Evolutionary conservation across 169 alveolate genomes (phyloP).

Genomic region (Perkinsus chesapeaki): DNA sequence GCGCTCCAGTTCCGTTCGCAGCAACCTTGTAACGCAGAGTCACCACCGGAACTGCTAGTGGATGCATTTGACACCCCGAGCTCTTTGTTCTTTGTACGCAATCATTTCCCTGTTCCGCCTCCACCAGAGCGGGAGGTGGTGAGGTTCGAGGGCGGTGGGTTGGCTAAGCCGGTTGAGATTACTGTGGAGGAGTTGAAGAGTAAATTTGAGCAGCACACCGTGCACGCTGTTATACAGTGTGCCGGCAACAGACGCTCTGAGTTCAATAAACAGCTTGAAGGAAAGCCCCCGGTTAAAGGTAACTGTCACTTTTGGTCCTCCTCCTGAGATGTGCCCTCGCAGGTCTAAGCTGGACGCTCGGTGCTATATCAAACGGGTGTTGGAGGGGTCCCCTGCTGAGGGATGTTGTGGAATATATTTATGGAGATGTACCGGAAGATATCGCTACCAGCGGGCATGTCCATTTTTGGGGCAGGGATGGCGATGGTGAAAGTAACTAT

Average conservation of each 20-base stretch:
- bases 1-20: not conserved
- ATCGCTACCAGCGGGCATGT: not conserved
- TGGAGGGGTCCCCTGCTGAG: constrained; percentile 13
- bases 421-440: not conserved
- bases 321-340: not conserved
- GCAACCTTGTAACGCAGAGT: constrained; percentile 47
- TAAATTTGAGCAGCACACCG: constrained; percentile 21
- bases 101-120: constrained; percentile 49
- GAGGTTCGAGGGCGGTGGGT: not conserved
- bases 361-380: constrained; percentile 13
- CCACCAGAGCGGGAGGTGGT: constrained; percentile 1
- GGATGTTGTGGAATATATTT: not conserved
- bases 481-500: not conserved
- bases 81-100: constrained; percentile 38
- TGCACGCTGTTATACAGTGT: constrained; percentile 39
- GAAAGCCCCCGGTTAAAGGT: constrained; percentile 12
- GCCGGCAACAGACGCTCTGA: constrained; percentile 53
- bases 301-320: not conserved
- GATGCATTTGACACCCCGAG: constrained; percentile 41
- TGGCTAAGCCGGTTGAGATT: constrained; percentile 16
- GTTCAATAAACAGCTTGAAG: constrained; percentile 4
- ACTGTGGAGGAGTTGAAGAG: constrained; percentile 25
- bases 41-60: constrained; percentile 31
- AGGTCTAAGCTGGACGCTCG: constrained; percentile 16
- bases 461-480: not conserved